These are phyloP conservation scores for Cyclotella sp. DNA, from an alignment of 108 stramenopile genomes.

Conservation along the genomic window DNA sequence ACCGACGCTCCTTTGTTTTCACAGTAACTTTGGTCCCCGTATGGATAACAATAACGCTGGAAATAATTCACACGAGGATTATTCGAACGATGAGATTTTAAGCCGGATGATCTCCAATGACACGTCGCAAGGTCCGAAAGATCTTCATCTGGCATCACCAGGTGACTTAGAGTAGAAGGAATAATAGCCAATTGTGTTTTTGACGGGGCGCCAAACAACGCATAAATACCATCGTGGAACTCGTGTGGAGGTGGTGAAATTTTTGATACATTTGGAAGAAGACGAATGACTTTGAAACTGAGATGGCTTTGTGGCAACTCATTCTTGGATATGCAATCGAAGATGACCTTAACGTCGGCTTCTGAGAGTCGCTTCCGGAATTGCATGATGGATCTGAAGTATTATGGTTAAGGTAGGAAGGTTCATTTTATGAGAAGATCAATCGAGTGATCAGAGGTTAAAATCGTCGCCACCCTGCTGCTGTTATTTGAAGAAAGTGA, in stretches of 20 bases:
- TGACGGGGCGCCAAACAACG: not conserved
- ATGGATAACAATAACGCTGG: not conserved
- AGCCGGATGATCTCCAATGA: constrained; percentile 3
- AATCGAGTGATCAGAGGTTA: too few species aligned
- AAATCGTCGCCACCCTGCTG: too few species aligned
- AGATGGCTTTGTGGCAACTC: not conserved
- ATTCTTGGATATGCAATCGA: not conserved
- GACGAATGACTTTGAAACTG: constrained; percentile 4
- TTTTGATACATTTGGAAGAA: not conserved
- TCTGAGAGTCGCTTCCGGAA: not conserved
- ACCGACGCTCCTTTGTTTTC: not conserved
- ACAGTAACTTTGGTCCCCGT: not conserved
- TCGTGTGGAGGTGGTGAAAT: not conserved
- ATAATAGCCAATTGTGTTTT: not conserved
- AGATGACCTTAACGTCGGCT: constrained; percentile 1
- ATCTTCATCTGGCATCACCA: not conserved
- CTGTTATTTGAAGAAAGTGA: too few species aligned
- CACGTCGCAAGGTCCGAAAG: not conserved
- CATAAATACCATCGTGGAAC: not conserved
- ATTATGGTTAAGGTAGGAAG: not conserved
- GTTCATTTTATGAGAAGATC: not conserved
- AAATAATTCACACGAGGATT: not conserved
- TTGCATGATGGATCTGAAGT: not conserved
- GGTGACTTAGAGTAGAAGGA: not conserved
- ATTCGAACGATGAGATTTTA: not conserved